phyloP scores from a whole-genome alignment of 805 yeast genomes.

The Saccharomycopsis javanensis region DNA sequence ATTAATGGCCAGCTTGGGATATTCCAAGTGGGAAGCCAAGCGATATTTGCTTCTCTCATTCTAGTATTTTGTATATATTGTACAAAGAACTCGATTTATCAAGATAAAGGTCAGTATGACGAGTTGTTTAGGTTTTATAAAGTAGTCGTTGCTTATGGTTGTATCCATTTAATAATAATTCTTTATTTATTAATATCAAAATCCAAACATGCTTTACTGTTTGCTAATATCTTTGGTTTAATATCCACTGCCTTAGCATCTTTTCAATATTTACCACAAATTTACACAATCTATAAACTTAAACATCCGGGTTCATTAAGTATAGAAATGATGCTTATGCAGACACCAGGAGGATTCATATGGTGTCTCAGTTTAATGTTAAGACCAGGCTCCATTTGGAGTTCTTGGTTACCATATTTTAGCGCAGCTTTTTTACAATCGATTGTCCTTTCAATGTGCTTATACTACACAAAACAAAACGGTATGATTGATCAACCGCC shows the following conservation, averaged over 20 bases:
- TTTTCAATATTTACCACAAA: slow-evolving; percentile 73
- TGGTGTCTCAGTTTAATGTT: slow-evolving; percentile 66
- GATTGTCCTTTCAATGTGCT: slow-evolving; percentile 48
- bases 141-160: slow-evolving; percentile 31
- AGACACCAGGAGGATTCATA: slow-evolving; percentile 81
- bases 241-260: slow-evolving; percentile 54
- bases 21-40: slow-evolving; percentile 56
- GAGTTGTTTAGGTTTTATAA: slow-evolving; percentile 34
- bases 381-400: slow-evolving; percentile 75
- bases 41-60: slow-evolving; percentile 48
- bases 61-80: slow-evolving; percentile 42
- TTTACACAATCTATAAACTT: slow-evolving; percentile 54
- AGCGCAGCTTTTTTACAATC: slow-evolving; percentile 65
- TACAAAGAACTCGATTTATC: slow-evolving; percentile 38
- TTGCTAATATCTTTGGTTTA: slow-evolving; percentile 56
- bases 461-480: slow-evolving; percentile 32
- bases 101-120: slow-evolving; percentile 35
- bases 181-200: slow-evolving; percentile 22
- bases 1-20: slow-evolving; percentile 56
- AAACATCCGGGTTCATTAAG: slow-evolving; percentile 77
- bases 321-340: slow-evolving; percentile 71
- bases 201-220: slow-evolving; percentile 23
- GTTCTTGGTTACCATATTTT: slow-evolving; percentile 74
- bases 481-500: not conserved
- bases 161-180: slow-evolving; percentile 28